Evolutionary conservation across 768 basidiomycete genomes (phyloP).

Genomic region (Crassisporium funariophilum): DNA sequence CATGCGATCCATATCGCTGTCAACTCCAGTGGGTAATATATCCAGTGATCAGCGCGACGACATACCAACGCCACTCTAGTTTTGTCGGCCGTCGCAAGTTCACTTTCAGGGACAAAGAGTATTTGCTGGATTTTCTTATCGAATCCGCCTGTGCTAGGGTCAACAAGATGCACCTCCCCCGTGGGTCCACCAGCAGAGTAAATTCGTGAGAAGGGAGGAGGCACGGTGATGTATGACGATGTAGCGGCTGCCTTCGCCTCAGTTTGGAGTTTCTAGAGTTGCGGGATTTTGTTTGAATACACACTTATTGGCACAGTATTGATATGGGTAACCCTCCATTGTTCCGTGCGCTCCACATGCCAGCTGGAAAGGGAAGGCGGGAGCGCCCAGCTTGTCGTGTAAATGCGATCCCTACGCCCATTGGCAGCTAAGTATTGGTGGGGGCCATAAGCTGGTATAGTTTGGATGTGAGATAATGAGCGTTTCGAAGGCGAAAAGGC

Average conservation of each 20-base stretch:
- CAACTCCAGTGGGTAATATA: neutral
- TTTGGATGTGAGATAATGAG: slow-evolving; percentile 41
- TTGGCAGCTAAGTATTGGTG: slow-evolving; percentile 52
- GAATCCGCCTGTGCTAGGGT: slow-evolving; percentile 39
- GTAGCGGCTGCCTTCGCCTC: slow-evolving; percentile 42
- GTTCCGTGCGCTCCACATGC: slow-evolving; percentile 33
- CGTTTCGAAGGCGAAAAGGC: slow-evolving; percentile 46
- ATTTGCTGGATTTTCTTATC: slow-evolving; percentile 47
- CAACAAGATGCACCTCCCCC: slow-evolving; percentile 47
- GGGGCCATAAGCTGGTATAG: slow-evolving; percentile 47
- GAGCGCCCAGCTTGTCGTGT: slow-evolving; percentile 53
- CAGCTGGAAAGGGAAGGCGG: slow-evolving; percentile 51
- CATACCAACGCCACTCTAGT: slow-evolving; percentile 49
- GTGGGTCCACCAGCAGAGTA: slow-evolving; percentile 56
- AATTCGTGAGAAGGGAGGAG: slow-evolving; percentile 46
- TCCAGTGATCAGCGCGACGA: neutral
- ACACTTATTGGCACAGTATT: slow-evolving; percentile 49
- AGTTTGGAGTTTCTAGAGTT: neutral
- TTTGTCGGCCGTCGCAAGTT: slow-evolving; percentile 50
- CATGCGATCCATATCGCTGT: slow-evolving; percentile 56
- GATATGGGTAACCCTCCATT: slow-evolving; percentile 38
- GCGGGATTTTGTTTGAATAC: slow-evolving; percentile 11
- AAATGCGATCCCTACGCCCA: slow-evolving; percentile 36
- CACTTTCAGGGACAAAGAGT: slow-evolving; percentile 44
- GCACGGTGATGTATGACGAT: slow-evolving; percentile 53